Percentiles rank a stretch among this genome's conserved stretches.
phyloP scores from a whole-genome alignment of 768 basidiomycete species.

The Clitopilus hobsonii region DNA sequence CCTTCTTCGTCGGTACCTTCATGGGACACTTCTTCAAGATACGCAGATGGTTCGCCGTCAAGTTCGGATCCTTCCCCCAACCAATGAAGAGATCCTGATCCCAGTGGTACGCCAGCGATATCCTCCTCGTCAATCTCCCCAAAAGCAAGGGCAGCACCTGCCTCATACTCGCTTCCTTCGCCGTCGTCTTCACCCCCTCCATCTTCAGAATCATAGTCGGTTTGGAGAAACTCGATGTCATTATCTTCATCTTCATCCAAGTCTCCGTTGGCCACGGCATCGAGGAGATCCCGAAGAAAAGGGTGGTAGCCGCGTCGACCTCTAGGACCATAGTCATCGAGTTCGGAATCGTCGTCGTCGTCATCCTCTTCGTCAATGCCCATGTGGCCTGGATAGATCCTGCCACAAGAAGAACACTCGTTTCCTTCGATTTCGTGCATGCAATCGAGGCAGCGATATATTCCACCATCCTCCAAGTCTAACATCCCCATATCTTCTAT shows the following conservation, averaged over 20 bases:
- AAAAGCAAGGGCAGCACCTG: background rate
- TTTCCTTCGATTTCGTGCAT: conserved; percentile 77
- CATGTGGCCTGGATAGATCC: conserved; percentile 54
- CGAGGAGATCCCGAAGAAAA: background rate
- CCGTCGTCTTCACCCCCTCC: background rate
- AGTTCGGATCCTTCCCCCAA: background rate
- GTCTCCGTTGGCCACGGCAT: background rate
- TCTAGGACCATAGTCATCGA: conserved; percentile 22
- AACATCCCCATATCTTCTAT: conserved; percentile 54
- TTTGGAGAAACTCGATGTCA: background rate
- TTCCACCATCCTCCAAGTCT: conserved; percentile 70
- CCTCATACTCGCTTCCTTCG: background rate
- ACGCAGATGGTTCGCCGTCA: background rate
- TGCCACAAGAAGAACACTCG: conserved; percentile 55
- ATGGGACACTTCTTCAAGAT: background rate
- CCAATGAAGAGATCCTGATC: background rate
- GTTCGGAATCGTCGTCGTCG: conserved; percentile 32
- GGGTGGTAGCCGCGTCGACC: background rate
- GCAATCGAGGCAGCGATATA: conserved; percentile 74
- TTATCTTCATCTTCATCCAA: background rate
- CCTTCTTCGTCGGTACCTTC: conserved; percentile 6
- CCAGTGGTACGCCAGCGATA: background rate
- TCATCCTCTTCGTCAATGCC: conserved; percentile 29
- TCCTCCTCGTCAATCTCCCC: background rate
- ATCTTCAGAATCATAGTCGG: background rate